Percentiles rank a stretch among this genome's conserved stretches.
phyloP scores from a whole-genome alignment of 73 alveolate genomes.

The Paramecium octaurelia region DNA sequence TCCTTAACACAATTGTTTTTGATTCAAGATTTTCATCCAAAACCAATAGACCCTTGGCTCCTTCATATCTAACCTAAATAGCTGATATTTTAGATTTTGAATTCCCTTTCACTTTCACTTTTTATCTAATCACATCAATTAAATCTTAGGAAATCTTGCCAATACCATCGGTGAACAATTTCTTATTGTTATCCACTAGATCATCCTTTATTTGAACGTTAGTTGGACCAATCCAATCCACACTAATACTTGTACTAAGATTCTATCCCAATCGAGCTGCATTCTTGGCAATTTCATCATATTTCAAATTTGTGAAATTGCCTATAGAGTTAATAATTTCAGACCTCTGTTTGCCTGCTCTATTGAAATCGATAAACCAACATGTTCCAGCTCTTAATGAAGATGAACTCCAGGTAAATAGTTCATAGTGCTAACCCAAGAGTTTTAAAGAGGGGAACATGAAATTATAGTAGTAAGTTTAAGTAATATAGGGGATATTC shows the following conservation, averaged over 20 bases:
- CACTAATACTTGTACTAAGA: slow-evolving; percentile 78
- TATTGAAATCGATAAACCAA: slow-evolving; percentile 72
- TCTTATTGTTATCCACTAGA: not conserved
- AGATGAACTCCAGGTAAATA: slow-evolving; percentile 84
- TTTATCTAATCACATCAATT: slow-evolving; percentile 52
- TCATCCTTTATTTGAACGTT: not conserved
- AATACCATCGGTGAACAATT: slow-evolving; percentile 80
- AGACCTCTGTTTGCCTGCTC: slow-evolving; percentile 57
- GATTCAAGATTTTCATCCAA: slow-evolving; percentile 71
- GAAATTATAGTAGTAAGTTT: slow-evolving; percentile 55
- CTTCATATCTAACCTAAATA: slow-evolving; percentile 79
- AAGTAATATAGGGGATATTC: slow-evolving; percentile 64
- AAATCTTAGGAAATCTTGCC: slow-evolving; percentile 82
- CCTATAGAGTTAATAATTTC: slow-evolving; percentile 70
- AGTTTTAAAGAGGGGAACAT: slow-evolving; percentile 61
- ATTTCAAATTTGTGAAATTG: slow-evolving; percentile 72
- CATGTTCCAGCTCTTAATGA: slow-evolving; percentile 78
- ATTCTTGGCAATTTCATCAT: slow-evolving; percentile 72
- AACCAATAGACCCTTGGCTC: slow-evolving; percentile 85
- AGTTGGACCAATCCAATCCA: slow-evolving; percentile 43
- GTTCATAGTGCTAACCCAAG: slow-evolving; percentile 64
- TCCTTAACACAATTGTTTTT: slow-evolving; percentile 70
- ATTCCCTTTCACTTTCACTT: not conserved
- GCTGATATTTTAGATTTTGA: slow-evolving; percentile 67
- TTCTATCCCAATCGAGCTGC: slow-evolving; percentile 89